Conservation (phyloP, 345 rosid species). For the Arabidopsis arenosa region DNA sequence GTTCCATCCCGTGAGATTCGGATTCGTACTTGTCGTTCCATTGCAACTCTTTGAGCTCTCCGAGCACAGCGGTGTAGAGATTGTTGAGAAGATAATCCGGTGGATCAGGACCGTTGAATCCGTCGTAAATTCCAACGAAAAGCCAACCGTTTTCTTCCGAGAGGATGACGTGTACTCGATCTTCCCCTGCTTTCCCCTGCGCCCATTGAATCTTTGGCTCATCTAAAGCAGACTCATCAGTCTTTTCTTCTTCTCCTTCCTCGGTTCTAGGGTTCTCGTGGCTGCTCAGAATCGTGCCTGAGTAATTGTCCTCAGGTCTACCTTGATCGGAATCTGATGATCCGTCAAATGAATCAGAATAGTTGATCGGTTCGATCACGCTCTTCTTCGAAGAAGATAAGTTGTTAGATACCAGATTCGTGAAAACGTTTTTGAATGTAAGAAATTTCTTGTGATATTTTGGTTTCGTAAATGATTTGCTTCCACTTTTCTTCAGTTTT, state of each 20-base stretch:
- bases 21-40: slow-evolving; percentile 36
- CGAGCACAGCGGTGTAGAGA: slow-evolving; percentile 68
- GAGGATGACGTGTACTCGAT: slow-evolving; percentile 83
- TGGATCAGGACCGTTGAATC: slow-evolving; percentile 93
- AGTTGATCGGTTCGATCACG: slow-evolving; percentile 47
- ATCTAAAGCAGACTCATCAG: slow-evolving; percentile 50
- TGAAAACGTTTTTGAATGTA: slow-evolving; percentile 44
- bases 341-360: slow-evolving; percentile 33
- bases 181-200: slow-evolving; percentile 96
- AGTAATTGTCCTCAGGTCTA: slow-evolving; percentile 5
- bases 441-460: slow-evolving; percentile 46
- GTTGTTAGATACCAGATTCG: slow-evolving; percentile 50
- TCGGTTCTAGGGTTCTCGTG: slow-evolving; percentile 24
- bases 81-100: slow-evolving; percentile 75
- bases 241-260: slow-evolving; percentile 38
- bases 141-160: slow-evolving; percentile 90
- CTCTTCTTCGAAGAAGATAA: slow-evolving; percentile 46
- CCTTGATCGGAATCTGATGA: slow-evolving; percentile 43
- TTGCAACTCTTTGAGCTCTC: slow-evolving; percentile 68
- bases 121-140: slow-evolving; percentile 95
- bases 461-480: slow-evolving; percentile 15
- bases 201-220: slow-evolving; percentile 85
- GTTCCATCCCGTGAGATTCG: too few species aligned
- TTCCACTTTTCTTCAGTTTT: slow-evolving; percentile 42
- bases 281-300: slow-evolving; percentile 32